Conservation (phyloP, 345 rosid genomes). For the Salix dunnii region DNA sequence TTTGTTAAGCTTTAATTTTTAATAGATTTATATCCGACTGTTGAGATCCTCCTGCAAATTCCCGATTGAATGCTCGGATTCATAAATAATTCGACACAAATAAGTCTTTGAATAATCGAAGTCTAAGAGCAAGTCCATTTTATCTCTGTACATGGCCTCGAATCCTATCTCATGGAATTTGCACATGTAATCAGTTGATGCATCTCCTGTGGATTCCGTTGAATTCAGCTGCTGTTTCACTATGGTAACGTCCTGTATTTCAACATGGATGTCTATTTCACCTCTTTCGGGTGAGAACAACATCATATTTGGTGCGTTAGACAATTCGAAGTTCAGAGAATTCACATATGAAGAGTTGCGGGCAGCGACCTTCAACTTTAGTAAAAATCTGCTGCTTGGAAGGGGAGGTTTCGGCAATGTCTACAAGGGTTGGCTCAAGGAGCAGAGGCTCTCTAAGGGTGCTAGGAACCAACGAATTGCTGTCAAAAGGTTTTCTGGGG, state of each 20-base stretch:
- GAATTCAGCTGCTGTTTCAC: background rate
- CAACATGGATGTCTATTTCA: slow-evolving; percentile 1
- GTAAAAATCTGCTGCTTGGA: background rate
- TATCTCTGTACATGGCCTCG: too few species aligned
- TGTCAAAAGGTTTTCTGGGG: background rate
- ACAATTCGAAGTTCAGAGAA: background rate
- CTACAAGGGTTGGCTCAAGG: slow-evolving; percentile 4
- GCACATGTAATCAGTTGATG: background rate
- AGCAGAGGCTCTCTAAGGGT: background rate
- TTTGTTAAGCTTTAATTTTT: too few species aligned
- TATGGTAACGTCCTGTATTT: background rate
- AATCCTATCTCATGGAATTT: too few species aligned
- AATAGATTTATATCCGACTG: too few species aligned
- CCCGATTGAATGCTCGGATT: too few species aligned
- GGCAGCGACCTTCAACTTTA: slow-evolving; percentile 11
- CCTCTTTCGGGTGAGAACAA: slow-evolving; percentile 2
- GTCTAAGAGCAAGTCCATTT: too few species aligned
- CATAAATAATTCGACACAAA: too few species aligned
- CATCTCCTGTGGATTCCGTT: slow-evolving; percentile 7
- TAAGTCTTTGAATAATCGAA: too few species aligned
- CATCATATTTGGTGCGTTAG: background rate
- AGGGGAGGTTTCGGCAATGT: slow-evolving; percentile 13
- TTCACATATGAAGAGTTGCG: slow-evolving; percentile 8
- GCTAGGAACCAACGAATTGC: background rate
- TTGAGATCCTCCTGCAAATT: background rate